Evolutionary conservation across 345 rosid genomes (phyloP), one percentile per base, ranked within the genome.

Genomic region (Raphanus raphanistrum): DNA sequence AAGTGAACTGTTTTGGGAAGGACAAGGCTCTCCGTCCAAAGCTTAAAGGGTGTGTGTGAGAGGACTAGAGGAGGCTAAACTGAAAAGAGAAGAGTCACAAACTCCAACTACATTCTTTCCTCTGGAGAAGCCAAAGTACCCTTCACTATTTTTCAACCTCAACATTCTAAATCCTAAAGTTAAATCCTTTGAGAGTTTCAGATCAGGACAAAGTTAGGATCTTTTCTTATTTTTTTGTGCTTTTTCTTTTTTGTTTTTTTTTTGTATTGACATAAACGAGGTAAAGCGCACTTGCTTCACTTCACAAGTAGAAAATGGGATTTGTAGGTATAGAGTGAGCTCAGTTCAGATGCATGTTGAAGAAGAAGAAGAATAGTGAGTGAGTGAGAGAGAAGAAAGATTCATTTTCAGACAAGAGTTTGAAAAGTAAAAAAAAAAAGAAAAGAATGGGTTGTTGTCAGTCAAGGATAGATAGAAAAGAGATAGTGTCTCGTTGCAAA

Each of bases 401-500:
- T 5, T 2, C n/a, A 27, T 54, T 48, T 66, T 72, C 48, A 68
- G 65, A 62, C 54, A 73, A 58, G 54, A 74, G 7, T 63, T 36
- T 4, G 27, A 4, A 0, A 11, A 35, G 38, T 35, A 35, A 6
- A 1, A 36, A 3, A 36, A 3, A 28, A 3, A 0, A 21, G 4
- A 3, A 0, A 4, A 29, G 15, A 15, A 94, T 94, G 99, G 99
- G 98, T 50, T 90, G 95, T 68, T 92, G 95, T 77, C 88, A 82
- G 73, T 94, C 99, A 13, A 87, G 87, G 36, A 79, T 92, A 48
- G 92, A 90, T 43, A 86, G 94, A 50, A 90, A 90, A 72, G 99
- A 92, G 71, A 88, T 84, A 52, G 99, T 94, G 76, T 86, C 97
- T 3, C 87, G 96, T 48, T 95, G 97, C 82, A 92, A 89, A 76